phyloP scores from a whole-genome alignment of 805 yeast species.

The Saccharomycopsis fibuligera region DNA sequence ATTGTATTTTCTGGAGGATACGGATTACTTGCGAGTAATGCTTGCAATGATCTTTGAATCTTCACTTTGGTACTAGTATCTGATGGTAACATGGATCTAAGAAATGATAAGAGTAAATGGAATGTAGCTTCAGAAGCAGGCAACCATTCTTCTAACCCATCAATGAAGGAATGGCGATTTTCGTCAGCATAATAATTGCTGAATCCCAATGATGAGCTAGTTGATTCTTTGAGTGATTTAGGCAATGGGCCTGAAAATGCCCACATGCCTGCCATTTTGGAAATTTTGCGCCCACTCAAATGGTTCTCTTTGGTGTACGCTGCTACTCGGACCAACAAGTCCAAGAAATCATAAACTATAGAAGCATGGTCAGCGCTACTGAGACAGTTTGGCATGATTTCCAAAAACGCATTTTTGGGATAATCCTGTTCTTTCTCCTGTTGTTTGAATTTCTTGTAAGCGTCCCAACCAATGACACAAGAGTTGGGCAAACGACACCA shows the following conservation, averaged over 20 bases:
- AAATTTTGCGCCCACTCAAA: conserved; percentile 71
- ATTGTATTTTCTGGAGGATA: conserved; percentile 52
- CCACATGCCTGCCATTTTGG: conserved; percentile 84
- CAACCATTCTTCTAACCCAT: conserved; percentile 72
- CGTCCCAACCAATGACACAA: conserved; percentile 81
- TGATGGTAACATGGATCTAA: conserved; percentile 63
- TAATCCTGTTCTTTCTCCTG: conserved; percentile 59
- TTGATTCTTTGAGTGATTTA: conserved; percentile 19
- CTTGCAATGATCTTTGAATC: conserved; percentile 62
- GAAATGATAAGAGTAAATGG: conserved; percentile 44
- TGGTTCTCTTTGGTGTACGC: conserved; percentile 74
- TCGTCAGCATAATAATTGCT: conserved; percentile 11
- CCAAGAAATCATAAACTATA: conserved; percentile 73
- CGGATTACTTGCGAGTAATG: conserved; percentile 53
- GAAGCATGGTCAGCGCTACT: conserved; percentile 84
- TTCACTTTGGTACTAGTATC: conserved; percentile 38
- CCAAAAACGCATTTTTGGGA: conserved; percentile 69
- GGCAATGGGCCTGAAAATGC: conserved; percentile 48
- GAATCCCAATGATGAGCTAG: conserved; percentile 9
- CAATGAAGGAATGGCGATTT: conserved; percentile 39
- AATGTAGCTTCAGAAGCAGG: conserved; percentile 81
- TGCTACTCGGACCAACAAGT: conserved; percentile 57
- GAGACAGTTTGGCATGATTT: conserved; percentile 78
- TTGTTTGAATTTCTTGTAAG: conserved; percentile 62
- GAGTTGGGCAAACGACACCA: conserved; percentile 82